Conservation (phyloP, 306 rosid species). For the Nissolia schottii region DNA sequence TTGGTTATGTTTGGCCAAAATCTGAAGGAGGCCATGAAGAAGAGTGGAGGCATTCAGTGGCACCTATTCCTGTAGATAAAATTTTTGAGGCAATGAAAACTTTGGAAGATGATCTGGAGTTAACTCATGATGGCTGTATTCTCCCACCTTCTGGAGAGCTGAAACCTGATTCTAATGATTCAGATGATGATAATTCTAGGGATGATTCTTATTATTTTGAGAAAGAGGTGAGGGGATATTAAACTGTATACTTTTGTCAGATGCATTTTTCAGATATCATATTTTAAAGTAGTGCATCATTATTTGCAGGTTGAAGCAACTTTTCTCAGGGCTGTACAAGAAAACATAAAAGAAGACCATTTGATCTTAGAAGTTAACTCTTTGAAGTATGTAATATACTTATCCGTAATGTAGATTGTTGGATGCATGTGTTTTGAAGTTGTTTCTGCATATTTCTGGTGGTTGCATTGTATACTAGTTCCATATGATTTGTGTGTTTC, state of each 20-base stretch:
- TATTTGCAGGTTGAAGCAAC: slow-evolving; percentile 90
- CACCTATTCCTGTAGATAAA: slow-evolving; percentile 84
- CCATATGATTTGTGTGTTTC: background rate
- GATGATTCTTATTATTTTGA: slow-evolving; percentile 65
- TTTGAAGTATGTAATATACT: slow-evolving; percentile 54
- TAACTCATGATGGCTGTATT: slow-evolving; percentile 49
- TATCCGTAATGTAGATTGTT: background rate
- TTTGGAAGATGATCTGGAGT: slow-evolving; percentile 62
- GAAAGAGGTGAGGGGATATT: slow-evolving; percentile 65
- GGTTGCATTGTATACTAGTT: background rate
- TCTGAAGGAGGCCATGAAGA: slow-evolving; percentile 87
- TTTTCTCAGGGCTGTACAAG: slow-evolving; percentile 84
- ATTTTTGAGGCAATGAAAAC: slow-evolving; percentile 54
- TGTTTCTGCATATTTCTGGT: background rate
- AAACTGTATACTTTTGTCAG: slow-evolving; percentile 1
- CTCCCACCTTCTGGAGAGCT: slow-evolving; percentile 88
- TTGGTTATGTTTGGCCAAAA: slow-evolving; percentile 82
- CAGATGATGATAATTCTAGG: slow-evolving; percentile 64
- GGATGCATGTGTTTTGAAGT: background rate
- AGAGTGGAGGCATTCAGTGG: slow-evolving; percentile 98
- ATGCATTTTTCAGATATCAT: slow-evolving; percentile 15
- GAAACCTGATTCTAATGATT: slow-evolving; percentile 53
- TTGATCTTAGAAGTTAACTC: slow-evolving; percentile 83
- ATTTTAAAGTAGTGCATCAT: slow-evolving; percentile 1
- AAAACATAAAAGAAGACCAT: slow-evolving; percentile 69